These are phyloP conservation scores for Apiospora pterosperma DNA, from an alignment of 2,329 filamentous ascomycete genomes.

Conservation along the genomic window DNA sequence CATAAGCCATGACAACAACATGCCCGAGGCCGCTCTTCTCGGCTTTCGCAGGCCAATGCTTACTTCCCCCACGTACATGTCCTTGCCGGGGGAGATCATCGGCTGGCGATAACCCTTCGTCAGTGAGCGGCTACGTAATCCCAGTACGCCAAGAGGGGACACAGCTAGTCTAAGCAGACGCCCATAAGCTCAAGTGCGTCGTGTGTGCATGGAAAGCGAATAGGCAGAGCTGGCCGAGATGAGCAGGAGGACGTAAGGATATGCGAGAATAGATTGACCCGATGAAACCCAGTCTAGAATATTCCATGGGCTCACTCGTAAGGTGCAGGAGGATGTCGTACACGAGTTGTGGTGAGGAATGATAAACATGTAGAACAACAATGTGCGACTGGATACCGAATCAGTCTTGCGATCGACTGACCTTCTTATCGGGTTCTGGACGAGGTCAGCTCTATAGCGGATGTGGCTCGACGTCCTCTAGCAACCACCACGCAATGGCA, in stretches of 20 bases:
- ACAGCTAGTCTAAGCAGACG: neutral
- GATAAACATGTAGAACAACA: neutral
- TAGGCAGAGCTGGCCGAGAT: neutral
- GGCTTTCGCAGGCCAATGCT: too few relatives aligned
- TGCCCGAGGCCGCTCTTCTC: neutral
- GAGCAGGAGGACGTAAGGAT: too few relatives aligned
- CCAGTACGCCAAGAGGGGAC: neutral
- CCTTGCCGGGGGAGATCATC: neutral
- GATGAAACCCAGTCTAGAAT: too few relatives aligned
- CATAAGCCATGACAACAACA: neutral
- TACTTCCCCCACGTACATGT: neutral
- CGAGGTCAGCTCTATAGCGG: too few relatives aligned
- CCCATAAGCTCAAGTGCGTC: neutral
- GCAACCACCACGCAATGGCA: too few relatives aligned
- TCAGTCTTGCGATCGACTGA: neutral
- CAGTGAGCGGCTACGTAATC: neutral
- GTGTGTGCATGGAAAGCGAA: neutral
- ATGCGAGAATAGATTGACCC: too few relatives aligned
- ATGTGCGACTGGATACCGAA: neutral
- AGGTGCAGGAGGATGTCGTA: neutral
- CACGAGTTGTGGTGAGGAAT: neutral
- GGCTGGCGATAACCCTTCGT: neutral
- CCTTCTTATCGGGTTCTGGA: too few relatives aligned
- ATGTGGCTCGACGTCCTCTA: too few relatives aligned
- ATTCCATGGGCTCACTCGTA: neutral